Base-by-base conservation (phyloP, 768 basidiomycete genomes). In the Austroboletus festivus region DNA sequence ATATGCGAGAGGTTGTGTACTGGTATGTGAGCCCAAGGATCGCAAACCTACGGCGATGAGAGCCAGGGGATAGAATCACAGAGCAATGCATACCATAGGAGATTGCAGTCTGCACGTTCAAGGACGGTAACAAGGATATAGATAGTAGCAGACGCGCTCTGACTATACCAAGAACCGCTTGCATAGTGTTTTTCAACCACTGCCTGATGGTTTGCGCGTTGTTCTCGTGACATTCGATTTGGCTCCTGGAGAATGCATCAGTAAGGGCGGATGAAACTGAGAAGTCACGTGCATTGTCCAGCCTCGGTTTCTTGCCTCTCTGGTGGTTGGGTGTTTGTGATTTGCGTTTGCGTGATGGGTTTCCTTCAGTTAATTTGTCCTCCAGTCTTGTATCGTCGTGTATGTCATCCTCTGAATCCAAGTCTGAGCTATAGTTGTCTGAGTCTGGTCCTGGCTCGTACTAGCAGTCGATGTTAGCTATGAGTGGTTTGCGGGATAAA, bases 21-120 rank as follows among this genome's bases (percentile, higher is more conserved):
- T 99, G 96, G 64, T 83, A 85, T 16, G 96, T 98, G 28, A 97
- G 76, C 37, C 93, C 93, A 39, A 98, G 77, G 54, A 97, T 93
- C 9, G 93, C 91, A 26, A 94, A 77, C 92, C 92, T 93, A 62
- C 12, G 10, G 26, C 0, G 5, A 47, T 52, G 53, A 62, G 42
- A 12, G 26, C 24, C 50, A 44, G 39, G 37, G n/a, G n/a, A n/a
- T n/a, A 15, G 23, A 9, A 18, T 24, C 22, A 40, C 5, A 15
- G 31, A 46, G 34, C 31, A 18, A 15, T 24, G 56, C 75, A 42
- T 59, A 93, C 96, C 96, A 99, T 39, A 98, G 73, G 7, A 94
- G 76, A 65, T 98, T 93, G 60, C 93, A 91, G 65, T 98, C 95
- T 11, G 86, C 88, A 28, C 94, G 82, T 59, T 94, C 93, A 9